Evolutionary conservation across 768 basidiomycete genomes (phyloP), one percentile per base, ranked within the genome.

Genomic region (Flagelloscypha sp.): DNA sequence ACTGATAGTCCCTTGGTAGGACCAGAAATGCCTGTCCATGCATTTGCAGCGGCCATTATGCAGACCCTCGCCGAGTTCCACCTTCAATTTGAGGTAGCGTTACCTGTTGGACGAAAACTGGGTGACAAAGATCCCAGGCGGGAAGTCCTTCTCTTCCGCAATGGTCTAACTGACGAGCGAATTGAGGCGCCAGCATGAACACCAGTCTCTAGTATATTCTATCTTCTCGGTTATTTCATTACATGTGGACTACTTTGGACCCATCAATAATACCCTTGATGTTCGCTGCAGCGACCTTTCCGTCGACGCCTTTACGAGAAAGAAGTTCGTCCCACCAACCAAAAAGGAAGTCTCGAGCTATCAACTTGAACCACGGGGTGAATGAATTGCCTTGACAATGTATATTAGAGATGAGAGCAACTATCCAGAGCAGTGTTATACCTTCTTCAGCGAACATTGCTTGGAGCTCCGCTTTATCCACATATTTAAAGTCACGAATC

Each of bases 341-440:
- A 54, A 93, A 98, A 27, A 99, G 70, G 59, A 94, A 94, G 55
- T 97, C 90, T 3, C 92, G 77, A 2, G 90, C 92, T 51, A 99
- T 98, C 19, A 98, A 78, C 58, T 92, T 88, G 77, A 99, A 99
- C 95, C 95, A 99, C 1, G 95, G 95, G 6, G 95, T 99, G 58
- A 99, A 99, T 2, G 73, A 75, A 56, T 87, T 87, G 38, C 60
- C 89, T 94, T 48, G 5, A 6, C 39, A 13, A 15, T 24, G 32
- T 10, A 13, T 23, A 9, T 35, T 35, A 22, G 40, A 37, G 16
- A 18, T 20, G 27, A 22, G 11, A 36, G 18, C 13, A 29, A 21
- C 21, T 19, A 5, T 24, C 28, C 29, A 41, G 42, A 30, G 30
- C 19, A 24, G 24, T 22, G 51, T 70, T 50, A n/a, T 57, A 90